These are phyloP conservation scores for Santalum album DNA, from an alignment of 164 flowering plant species.

Conservation along the genomic window DNA sequence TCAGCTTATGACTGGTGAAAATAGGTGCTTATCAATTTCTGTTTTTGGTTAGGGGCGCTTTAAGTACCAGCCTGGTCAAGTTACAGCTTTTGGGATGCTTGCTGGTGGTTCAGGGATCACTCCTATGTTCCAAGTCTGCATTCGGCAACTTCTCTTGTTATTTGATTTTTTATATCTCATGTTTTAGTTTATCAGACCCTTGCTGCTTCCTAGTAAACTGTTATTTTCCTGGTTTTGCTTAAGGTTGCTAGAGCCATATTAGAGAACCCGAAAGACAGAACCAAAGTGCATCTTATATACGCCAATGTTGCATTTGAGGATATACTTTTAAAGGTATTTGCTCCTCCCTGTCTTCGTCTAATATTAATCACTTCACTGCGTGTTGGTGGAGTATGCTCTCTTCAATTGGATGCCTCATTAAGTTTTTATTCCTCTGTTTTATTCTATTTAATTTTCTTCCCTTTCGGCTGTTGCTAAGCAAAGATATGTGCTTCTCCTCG, in stretches of 20 bases:
- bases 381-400: too few relatives aligned
- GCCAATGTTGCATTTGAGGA: conserved; percentile 92
- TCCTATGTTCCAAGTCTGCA: conserved; percentile 88
- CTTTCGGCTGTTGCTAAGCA: too few relatives aligned
- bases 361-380: too few relatives aligned
- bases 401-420: too few relatives aligned
- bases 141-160: neutral
- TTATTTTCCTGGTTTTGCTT: conserved; percentile 1
- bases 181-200: neutral
- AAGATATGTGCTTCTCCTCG: too few relatives aligned
- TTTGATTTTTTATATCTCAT: neutral
- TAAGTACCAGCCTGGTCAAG: conserved; percentile 80
- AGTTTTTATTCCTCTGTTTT: too few relatives aligned
- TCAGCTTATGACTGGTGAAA: too few relatives aligned
- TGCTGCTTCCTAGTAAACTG: neutral
- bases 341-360: too few relatives aligned
- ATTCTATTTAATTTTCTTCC: too few relatives aligned
- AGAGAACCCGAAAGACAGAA: conserved; percentile 78
- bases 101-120: conserved; percentile 99
- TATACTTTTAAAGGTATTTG: conserved; percentile 85
- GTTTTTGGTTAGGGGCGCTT: conserved; percentile 85
- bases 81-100: conserved; percentile 94
- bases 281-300: conserved; percentile 81
- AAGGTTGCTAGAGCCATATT: conserved; percentile 91
- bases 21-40: too few relatives aligned